Evolutionary conservation across 129 eudicot species (phyloP).

Genomic region (Mikania micrantha): DNA sequence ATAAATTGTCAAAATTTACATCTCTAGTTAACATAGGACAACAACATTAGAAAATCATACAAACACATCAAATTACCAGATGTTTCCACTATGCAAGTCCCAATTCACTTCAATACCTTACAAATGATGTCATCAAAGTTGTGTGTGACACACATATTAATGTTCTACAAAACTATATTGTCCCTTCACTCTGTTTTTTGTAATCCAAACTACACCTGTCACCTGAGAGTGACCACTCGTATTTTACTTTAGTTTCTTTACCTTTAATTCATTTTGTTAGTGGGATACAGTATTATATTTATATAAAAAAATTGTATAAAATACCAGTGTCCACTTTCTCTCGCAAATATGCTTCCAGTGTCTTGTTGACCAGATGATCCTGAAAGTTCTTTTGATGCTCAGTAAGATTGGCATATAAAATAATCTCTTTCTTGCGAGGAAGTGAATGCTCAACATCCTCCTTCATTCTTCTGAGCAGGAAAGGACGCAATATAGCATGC

Average conservation of each 20-base stretch:
- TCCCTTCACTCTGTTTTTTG: background rate
- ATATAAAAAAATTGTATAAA: background rate
- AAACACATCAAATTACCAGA: background rate
- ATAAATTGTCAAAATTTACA: background rate
- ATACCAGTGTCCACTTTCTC: slow-evolving; percentile 55
- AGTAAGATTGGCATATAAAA: slow-evolving; percentile 76
- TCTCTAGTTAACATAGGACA: background rate
- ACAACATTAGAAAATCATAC: background rate
- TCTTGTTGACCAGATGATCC: slow-evolving; percentile 70
- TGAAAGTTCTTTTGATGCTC: slow-evolving; percentile 76
- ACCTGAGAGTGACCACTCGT: background rate
- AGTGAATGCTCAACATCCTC: slow-evolving; percentile 80
- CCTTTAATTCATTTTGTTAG: background rate
- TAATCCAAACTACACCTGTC: background rate
- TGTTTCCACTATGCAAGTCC: background rate
- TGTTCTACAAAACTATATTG: background rate
- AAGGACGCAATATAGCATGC: slow-evolving; percentile 91
- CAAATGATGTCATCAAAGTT: background rate
- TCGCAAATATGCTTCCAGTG: slow-evolving; percentile 53
- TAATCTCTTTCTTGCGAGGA: slow-evolving; percentile 92
- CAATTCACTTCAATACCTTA: background rate
- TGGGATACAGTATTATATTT: background rate
- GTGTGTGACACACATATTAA: background rate
- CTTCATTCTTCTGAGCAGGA: slow-evolving; percentile 89
- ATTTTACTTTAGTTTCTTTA: background rate